Base-by-base conservation (phyloP, 768 basidiomycete species). In the Leccinum longicurvipes region DNA sequence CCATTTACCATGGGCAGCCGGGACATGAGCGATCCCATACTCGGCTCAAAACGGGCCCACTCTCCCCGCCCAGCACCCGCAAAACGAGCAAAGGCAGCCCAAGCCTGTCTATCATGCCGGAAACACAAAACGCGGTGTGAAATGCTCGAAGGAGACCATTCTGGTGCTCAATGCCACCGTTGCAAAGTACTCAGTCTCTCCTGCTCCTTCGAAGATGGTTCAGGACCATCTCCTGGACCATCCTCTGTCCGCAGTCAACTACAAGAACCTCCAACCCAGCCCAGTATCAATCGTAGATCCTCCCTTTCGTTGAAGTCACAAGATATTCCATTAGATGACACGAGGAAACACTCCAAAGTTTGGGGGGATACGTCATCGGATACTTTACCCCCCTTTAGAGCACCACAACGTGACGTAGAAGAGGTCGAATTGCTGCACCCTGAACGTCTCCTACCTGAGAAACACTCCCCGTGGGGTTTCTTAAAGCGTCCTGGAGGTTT, bases 101-200 rank as follows among this genome's bases (percentile, higher is more conserved):
- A 78, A 57, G 79, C 79, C 2, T 80, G 79, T 58, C 55, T 74
- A 3, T 74, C 76, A 24, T 80, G 79, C 55, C 69, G 79, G n/a
- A 72, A 73, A 54, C 75, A 78, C 60, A 80, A 80, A 53, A 79
- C 77, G 41, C 75, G 79, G 10, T 80, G 79, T 61, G 79, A 81
- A 66, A 68, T 78, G 53, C 71, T 81, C n/a, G 79, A 79, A 21
- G 69, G 67, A n/a, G 62, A 67, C 54, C 65, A 71, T 41, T 59
- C 68, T 28, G 68, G 64, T 24, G 61, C 74, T 27, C 75, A 77
- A 31, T 80, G 79, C 41, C 79, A 80, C 55, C 76, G 79, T 12
- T 80, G 80, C 60, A 77, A 78, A 61, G 78, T 80, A n/a, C 70
- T 81, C 49, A 69, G 65, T 51, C 67, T 78, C 23, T 51, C 73